phyloP scores from a whole-genome alignment of 1,284 basidiomycete species.

The Coniophora puteana region DNA sequence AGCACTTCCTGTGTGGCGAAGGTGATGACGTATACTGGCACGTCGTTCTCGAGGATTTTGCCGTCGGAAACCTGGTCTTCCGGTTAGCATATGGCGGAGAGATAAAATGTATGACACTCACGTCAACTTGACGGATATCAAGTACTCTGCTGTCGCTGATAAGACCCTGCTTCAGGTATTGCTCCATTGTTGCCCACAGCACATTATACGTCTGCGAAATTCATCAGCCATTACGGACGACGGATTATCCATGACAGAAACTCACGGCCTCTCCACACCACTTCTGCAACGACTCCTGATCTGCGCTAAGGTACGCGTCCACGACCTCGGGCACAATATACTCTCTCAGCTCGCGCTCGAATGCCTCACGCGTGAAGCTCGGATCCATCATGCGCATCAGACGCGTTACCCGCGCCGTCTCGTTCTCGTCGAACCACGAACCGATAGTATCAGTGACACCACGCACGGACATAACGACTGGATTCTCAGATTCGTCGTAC shows the following conservation, averaged over 20 bases:
- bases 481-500: slow-evolving; percentile 94
- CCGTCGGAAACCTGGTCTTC: slow-evolving; percentile 62
- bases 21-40: slow-evolving; percentile 92
- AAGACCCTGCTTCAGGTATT: slow-evolving; percentile 87
- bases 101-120: slow-evolving; percentile 35
- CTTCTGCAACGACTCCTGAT: slow-evolving; percentile 78
- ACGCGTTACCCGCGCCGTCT: slow-evolving; percentile 91
- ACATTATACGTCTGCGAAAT: slow-evolving; percentile 86
- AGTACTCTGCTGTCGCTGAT: slow-evolving; percentile 89
- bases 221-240: slow-evolving; percentile 1
- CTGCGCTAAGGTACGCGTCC: slow-evolving; percentile 91
- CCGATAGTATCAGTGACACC: slow-evolving; percentile 84
- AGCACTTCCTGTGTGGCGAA: slow-evolving; percentile 95
- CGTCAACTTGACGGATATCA: slow-evolving; percentile 94
- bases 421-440: slow-evolving; percentile 94
- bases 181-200: slow-evolving; percentile 96
- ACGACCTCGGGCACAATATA: slow-evolving; percentile 98
- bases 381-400: slow-evolving; percentile 89
- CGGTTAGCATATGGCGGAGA: slow-evolving; percentile 3
- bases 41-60: slow-evolving; percentile 85
- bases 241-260: slow-evolving; percentile 13
- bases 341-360: slow-evolving; percentile 90
- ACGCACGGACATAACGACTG: slow-evolving; percentile 79
- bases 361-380: slow-evolving; percentile 80
- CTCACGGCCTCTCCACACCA: slow-evolving; percentile 97